Base-by-base conservation (phyloP, 2,329 filamentous ascomycete genomes). In the Fusarium denticulatum region DNA sequence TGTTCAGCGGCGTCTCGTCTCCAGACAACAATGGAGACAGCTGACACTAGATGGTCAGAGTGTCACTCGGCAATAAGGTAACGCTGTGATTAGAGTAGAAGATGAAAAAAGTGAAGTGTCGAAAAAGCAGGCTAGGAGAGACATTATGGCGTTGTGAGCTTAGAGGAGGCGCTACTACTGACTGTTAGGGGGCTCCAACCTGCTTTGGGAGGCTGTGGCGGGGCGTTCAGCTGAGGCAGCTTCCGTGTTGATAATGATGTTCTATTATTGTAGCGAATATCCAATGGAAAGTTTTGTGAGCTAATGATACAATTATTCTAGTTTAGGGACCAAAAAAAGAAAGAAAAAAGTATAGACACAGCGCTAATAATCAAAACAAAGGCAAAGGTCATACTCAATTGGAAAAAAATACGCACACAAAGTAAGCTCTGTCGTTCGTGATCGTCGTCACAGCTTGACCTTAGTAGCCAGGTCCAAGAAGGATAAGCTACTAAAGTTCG, bases 201-300 rank as follows among this genome's bases (percentile, higher is more conserved):
- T 74, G 71, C 58, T 74, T 74, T 74, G 40, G 63, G 67, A 55
- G 45, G 34, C 55, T 62, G 26, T 45, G 32, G 71, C 67, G 67
- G 71, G 71, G 67, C 71, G 42, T 63, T 63, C 71, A 72, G 67
- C 67, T 72, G 64, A 74, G 58, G 56, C 70, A 73, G 71, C 49
- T 60, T 71, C 61, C 57, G 70, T 32, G 26, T 53, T 37, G 57
- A 63, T 39, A 40, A 49, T 68, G 37, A 53, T 39, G 34, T 32
- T 60, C 10, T 64, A 28, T 45, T 62, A 47, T 37, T 47, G 46
- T 49, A 24, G 42, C 30, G 24, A 30, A 32, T 64, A 24, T 18
- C 11, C 43, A 49, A 45, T 37, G 49, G 46, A 6, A 47, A 60
- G 43, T 42, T 45, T 55, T 39, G 28, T 46, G n/a, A 56, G 22